Evolutionary conservation across 257 asterid genomes (phyloP).

Genomic region (Nicotiana benthamiana): DNA sequence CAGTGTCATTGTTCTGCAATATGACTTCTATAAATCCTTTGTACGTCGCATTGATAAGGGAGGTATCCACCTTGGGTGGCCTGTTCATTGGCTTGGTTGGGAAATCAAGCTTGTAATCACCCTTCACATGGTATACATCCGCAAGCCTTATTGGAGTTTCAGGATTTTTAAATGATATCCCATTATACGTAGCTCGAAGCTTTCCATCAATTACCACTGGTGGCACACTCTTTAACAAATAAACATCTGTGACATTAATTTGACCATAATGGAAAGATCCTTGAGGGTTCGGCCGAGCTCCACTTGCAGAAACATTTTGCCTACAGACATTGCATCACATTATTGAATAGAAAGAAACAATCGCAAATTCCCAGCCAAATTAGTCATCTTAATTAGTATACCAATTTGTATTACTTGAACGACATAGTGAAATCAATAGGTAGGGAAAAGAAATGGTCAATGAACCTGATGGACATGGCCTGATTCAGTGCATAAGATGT

Average conservation of each 20-base stretch:
- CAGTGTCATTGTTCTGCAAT: constrained; percentile 77
- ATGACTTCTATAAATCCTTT: constrained; percentile 83
- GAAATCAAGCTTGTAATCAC: constrained; percentile 83
- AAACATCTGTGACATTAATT: constrained; percentile 65
- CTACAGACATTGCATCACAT: constrained; percentile 27
- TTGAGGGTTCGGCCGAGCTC: constrained; percentile 99
- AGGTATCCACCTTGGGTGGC: constrained; percentile 47
- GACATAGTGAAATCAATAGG: not conserved
- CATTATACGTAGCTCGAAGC: constrained; percentile 59
- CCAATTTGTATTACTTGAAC: not conserved
- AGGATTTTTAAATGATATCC: constrained; percentile 76
- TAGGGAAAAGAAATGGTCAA: not conserved
- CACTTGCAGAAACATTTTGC: constrained; percentile 86
- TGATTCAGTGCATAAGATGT: constrained; percentile 58
- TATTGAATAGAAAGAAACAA: not conserved
- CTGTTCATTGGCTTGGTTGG: constrained; percentile 53
- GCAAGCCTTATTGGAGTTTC: constrained; percentile 77
- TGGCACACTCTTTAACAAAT: constrained; percentile 49
- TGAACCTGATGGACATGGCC: constrained; percentile 80
- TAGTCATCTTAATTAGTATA: not conserved
- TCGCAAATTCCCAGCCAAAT: not conserved
- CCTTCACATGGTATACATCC: constrained; percentile 56
- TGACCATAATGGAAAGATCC: constrained; percentile 90
- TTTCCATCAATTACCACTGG: constrained; percentile 54
- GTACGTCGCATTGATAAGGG: constrained; percentile 75